phyloP scores from a whole-genome alignment of 2,329 filamentous ascomycete genomes.

The Verticillium nonalfalfae region DNA sequence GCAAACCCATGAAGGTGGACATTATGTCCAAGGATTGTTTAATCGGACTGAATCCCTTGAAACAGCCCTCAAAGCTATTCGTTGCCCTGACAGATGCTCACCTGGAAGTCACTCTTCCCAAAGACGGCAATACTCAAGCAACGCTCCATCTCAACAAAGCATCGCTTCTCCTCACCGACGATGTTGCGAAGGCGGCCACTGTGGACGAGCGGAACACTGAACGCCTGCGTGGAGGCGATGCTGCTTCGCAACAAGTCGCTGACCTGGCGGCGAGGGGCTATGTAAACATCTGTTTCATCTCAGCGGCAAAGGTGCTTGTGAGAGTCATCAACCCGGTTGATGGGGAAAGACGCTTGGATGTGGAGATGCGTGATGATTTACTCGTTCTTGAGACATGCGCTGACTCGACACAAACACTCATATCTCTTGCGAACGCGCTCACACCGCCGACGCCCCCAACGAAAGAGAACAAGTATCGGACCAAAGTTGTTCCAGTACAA shows the following conservation, averaged over 20 bases:
- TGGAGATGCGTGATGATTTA: constrained; percentile 79
- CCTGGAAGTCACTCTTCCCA: constrained; percentile 61
- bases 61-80: constrained; percentile 67
- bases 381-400: constrained; percentile 92
- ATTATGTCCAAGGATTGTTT: constrained; percentile 76
- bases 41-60: constrained; percentile 76
- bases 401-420: constrained; percentile 91
- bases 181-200: constrained; percentile 37
- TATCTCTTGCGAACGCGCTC: constrained; percentile 71
- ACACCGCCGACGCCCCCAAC: constrained; percentile 78
- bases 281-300: constrained; percentile 82
- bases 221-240: constrained; percentile 11
- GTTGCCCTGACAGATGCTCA: constrained; percentile 74
- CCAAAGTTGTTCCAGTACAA: constrained; percentile 76
- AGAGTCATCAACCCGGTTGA: constrained; percentile 51
- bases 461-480: constrained; percentile 79
- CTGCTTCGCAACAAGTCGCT: constrained; percentile 43
- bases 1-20: constrained; percentile 61
- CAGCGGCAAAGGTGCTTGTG: constrained; percentile 66
- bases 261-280: constrained; percentile 63
- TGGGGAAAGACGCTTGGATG: constrained; percentile 61
- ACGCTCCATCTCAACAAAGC: constrained; percentile 70
- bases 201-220: background rate
- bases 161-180: constrained; percentile 77
- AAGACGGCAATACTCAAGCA: constrained; percentile 57